These are phyloP conservation scores for Hibiscus tridactylites DNA, from an alignment of 345 rosid species.

Conservation along the genomic window DNA sequence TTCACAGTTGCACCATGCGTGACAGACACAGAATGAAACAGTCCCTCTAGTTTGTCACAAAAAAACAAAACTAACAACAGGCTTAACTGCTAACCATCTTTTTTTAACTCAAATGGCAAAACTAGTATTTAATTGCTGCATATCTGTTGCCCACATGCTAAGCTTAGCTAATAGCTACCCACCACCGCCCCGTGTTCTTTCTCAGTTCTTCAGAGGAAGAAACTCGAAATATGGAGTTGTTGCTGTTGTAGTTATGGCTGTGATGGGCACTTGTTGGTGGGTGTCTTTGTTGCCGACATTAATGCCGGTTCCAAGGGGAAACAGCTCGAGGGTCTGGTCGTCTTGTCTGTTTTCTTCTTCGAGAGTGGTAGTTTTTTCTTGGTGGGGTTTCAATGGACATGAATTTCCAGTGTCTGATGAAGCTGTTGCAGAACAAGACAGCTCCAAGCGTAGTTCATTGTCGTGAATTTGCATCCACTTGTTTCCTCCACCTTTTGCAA, in stretches of 20 bases:
- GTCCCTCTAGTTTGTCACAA: slow-evolving; percentile 27
- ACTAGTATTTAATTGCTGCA: slow-evolving; percentile 15
- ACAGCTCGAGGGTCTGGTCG: slow-evolving; percentile 44
- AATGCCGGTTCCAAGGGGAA: slow-evolving; percentile 31
- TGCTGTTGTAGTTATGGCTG: slow-evolving; percentile 15
- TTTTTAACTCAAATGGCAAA: slow-evolving; percentile 9
- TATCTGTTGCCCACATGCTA: slow-evolving; percentile 40
- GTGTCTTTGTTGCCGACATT: slow-evolving; percentile 21
- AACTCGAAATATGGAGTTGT: slow-evolving; percentile 44
- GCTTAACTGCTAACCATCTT: not conserved
- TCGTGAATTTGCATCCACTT: slow-evolving; percentile 26
- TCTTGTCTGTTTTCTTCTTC: slow-evolving; percentile 27
- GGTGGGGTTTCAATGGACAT: slow-evolving; percentile 9
- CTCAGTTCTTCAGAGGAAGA: slow-evolving; percentile 51
- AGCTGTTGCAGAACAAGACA: slow-evolving; percentile 6
- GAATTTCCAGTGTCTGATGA: not conserved
- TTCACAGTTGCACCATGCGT: slow-evolving; percentile 16
- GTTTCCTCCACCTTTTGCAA: slow-evolving; percentile 13
- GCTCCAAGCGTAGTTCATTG: slow-evolving; percentile 20
- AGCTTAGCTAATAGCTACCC: not conserved
- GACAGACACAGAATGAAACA: slow-evolving; percentile 21
- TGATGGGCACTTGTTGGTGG: slow-evolving; percentile 13
- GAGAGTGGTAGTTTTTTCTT: slow-evolving; percentile 6
- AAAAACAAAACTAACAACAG: slow-evolving; percentile 25
- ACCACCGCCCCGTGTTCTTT: not conserved